Evolutionary conservation across 768 basidiomycete genomes (phyloP).

Genomic region (Psilocybe azurescens): DNA sequence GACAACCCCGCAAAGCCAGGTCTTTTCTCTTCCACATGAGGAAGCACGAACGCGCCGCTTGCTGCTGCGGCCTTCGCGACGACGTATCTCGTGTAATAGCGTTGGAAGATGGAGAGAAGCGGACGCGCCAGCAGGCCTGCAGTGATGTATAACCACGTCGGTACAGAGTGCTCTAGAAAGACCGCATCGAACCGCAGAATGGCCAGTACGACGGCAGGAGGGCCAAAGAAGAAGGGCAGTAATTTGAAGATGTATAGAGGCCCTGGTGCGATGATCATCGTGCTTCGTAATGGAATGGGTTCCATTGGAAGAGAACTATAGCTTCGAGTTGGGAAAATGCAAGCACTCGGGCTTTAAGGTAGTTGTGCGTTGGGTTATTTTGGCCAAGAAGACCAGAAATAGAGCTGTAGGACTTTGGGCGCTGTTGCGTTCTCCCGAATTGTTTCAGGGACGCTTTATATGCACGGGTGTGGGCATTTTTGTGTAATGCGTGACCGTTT

Average conservation of each 20-base stretch:
- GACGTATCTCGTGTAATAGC: slow-evolving; percentile 18
- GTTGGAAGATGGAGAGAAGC: slow-evolving; percentile 16
- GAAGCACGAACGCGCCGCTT: slow-evolving; percentile 13
- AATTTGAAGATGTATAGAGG: slow-evolving; percentile 13
- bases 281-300: background rate
- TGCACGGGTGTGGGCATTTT: background rate
- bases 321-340: background rate
- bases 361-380: background rate
- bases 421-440: background rate
- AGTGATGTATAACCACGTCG: slow-evolving; percentile 14
- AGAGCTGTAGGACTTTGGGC: background rate
- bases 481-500: background rate
- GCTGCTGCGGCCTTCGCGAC: slow-evolving; percentile 14
- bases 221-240: slow-evolving; percentile 16
- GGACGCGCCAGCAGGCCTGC: slow-evolving; percentile 15
- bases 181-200: background rate
- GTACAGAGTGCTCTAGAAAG: background rate
- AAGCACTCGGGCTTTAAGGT: background rate
- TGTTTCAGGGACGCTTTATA: background rate
- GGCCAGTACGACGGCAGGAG: slow-evolving; percentile 4
- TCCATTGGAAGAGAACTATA: background rate
- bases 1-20: slow-evolving; percentile 19
- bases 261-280: slow-evolving; percentile 18
- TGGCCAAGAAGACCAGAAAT: background rate
- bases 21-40: slow-evolving; percentile 18